These are phyloP conservation scores for Colletotrichum sp. DNA, from an alignment of 2,329 filamentous ascomycete genomes.

Conservation along the genomic window DNA sequence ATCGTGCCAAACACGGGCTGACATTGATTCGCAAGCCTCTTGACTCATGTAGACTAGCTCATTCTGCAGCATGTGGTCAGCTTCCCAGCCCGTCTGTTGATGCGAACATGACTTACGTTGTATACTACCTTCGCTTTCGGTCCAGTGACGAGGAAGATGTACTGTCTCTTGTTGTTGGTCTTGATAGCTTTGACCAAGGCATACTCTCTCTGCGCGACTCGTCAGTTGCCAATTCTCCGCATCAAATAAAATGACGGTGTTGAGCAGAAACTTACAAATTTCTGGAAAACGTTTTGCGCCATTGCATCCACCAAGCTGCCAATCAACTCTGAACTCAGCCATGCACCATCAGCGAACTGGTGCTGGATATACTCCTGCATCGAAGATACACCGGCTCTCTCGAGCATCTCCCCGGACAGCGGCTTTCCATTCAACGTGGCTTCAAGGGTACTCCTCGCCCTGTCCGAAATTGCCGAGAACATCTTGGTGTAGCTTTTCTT, in stretches of 20 bases:
- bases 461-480: neutral
- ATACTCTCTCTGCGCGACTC: neutral
- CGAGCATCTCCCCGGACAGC: neutral
- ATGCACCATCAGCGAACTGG: neutral
- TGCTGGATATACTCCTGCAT: neutral
- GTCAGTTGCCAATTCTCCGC: neutral
- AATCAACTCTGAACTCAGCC: neutral
- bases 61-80: neutral
- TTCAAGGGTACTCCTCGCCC: neutral
- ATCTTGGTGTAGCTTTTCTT: neutral
- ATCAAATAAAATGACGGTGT: fast-evolving
- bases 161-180: neutral
- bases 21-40: neutral
- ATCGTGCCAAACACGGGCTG: neutral
- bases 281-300: neutral
- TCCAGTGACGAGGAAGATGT: neutral
- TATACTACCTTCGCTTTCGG: neutral
- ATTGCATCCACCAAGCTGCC: neutral
- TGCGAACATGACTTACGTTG: neutral
- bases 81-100: fast-evolving
- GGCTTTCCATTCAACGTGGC: neutral
- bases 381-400: neutral
- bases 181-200: neutral
- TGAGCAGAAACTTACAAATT: neutral
- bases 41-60: neutral